These are phyloP conservation scores for Oryza punctata DNA, from an alignment of 176 grass and related monocot genomes.

Conservation along the genomic window DNA sequence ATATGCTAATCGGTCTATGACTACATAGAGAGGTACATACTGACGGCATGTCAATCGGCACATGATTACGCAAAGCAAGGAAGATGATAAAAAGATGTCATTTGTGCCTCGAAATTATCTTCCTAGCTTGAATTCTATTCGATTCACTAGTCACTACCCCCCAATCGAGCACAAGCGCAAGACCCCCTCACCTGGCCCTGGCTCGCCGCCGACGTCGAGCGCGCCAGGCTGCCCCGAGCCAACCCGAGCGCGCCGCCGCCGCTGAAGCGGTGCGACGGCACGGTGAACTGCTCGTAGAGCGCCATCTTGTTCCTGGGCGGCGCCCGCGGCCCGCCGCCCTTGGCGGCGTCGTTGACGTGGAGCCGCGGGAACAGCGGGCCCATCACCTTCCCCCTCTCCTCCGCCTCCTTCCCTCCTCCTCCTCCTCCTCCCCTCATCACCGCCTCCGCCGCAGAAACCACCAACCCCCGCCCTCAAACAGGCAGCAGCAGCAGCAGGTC, in stretches of 20 bases:
- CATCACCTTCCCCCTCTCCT: conserved; percentile 41
- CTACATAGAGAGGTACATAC: not conserved
- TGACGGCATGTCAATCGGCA: not conserved
- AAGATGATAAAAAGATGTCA: not conserved
- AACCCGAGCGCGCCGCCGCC: not conserved
- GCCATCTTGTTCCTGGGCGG: conserved; percentile 99
- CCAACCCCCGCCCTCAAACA: too few species aligned
- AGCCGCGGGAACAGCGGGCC: conserved; percentile 86
- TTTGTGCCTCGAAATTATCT: not conserved
- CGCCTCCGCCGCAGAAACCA: not conserved
- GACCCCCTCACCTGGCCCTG: conserved; percentile 44
- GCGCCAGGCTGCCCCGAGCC: not conserved
- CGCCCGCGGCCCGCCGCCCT: conserved; percentile 68
- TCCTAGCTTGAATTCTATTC: not conserved
- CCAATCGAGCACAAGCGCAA: too few species aligned
- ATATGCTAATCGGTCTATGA: not conserved
- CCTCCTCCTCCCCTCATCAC: not conserved
- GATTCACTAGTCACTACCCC: not conserved
- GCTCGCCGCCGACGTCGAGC: conserved; percentile 40
- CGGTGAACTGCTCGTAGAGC: conserved; percentile 90
- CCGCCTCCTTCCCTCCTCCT: too few species aligned
- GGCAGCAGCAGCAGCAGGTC: too few species aligned
- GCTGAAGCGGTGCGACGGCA: conserved; percentile 65
- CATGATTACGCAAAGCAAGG: not conserved
- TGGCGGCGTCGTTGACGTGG: conserved; percentile 82